Base-by-base conservation (phyloP, 352 stramenopile species). In the Pythium rishiriense region DNA sequence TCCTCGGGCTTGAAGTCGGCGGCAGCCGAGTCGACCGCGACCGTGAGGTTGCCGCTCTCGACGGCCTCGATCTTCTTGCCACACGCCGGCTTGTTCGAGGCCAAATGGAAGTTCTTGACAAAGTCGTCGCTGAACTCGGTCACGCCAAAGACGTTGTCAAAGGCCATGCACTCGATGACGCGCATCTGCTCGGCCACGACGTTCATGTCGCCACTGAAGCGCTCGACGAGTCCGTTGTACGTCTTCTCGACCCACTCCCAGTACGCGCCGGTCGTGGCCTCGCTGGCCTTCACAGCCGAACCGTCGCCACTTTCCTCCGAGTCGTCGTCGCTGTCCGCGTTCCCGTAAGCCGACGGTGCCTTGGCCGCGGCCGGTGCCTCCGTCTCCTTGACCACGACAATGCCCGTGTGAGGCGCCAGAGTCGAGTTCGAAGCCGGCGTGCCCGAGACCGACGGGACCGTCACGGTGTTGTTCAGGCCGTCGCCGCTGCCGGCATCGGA, bases 121-220 rank as follows among this genome's bases (percentile, higher is more conserved):
- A 88, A 88, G 22, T 68, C 70, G 28, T 61, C 62, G 58, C 77
- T 74, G 56, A 78, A 79, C 70, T 82, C 80, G 24, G 57, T 58
- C 8, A 88, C 58, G 8, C 73, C 69, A 61, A 85, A 85, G 33
- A 85, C 71, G 35, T 70, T 75, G 56, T 78, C 67, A 66, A 84
- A 90, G 47, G 81, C 79, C 63, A 80, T 71, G 56, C 79, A 86
- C 60, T 90, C 81, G 2, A 87, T 71, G 31, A 90, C 63, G 53
- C 83, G 78, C 63, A 90, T 64, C 66, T 90, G 81, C 64, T 79
- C 73, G 24, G 76, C 62, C 33, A 90, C 78, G 26, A 90, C 66
- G 52, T 78, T 70, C 55, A 90, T 62, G 59, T 88, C 85, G 55
- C 78, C 81, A 19, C 85, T 65, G 49, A 90, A 90, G 22, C 77